These are phyloP conservation scores for Monotropa hypopitys DNA, from an alignment of 179 eudicot genomes.

Conservation along the genomic window DNA sequence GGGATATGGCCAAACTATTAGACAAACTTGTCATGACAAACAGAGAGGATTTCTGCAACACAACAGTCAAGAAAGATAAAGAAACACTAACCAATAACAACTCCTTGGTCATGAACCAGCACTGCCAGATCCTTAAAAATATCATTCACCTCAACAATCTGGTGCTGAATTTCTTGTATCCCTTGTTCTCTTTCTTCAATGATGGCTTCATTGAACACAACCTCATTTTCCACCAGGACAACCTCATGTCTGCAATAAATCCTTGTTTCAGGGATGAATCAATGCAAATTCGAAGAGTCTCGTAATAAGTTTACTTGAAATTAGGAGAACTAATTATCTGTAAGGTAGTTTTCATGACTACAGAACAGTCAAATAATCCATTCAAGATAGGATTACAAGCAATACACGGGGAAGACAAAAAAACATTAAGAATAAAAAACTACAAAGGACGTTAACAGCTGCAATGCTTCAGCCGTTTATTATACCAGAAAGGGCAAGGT, in stretches of 20 bases:
- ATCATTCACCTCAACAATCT: constrained; percentile 23
- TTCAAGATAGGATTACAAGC: background rate
- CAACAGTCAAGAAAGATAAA: background rate
- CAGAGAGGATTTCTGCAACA: no score
- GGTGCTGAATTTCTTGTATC: constrained; percentile 43
- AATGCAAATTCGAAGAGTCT: background rate
- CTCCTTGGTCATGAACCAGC: constrained; percentile 26
- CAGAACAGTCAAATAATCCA: background rate
- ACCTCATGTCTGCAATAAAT: constrained; percentile 31
- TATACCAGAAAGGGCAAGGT: background rate
- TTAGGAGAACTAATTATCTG: background rate
- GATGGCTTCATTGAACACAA: constrained; percentile 37
- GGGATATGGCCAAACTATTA: background rate
- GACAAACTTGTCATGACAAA: background rate
- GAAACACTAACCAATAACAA: constrained; percentile 29
- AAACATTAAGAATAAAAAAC: background rate
- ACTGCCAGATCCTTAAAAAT: constrained; percentile 15
- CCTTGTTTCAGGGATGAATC: background rate
- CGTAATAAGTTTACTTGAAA: background rate
- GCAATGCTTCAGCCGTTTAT: background rate
- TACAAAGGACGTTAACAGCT: background rate
- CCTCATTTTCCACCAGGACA: constrained; percentile 28
- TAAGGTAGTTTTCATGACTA: background rate
- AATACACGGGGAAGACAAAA: background rate
- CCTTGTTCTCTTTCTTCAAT: constrained; percentile 61